A percentile compares a stretch with the other conserved stretches of the same genome.
Evolutionary conservation across 257 asterid species (phyloP).

Genomic region (Avicennia marina): DNA sequence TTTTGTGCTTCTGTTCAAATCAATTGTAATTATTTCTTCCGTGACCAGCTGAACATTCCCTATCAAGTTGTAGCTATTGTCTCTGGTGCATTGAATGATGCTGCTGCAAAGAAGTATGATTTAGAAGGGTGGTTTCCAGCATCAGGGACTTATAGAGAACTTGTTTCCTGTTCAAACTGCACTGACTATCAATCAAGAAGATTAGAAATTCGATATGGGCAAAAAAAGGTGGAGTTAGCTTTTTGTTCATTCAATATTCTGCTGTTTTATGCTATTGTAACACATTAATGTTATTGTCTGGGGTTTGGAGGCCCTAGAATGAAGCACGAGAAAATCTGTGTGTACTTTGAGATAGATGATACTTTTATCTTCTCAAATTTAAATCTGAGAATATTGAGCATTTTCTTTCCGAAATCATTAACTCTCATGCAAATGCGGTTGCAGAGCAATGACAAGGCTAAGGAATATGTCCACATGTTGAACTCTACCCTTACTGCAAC

Average conservation of each 20-base stretch:
- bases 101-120: slow-evolving; percentile 95
- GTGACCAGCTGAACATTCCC: slow-evolving; percentile 69
- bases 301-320: too few relatives aligned
- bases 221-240: slow-evolving; percentile 52
- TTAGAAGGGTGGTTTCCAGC: slow-evolving; percentile 96
- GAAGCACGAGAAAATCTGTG: too few relatives aligned
- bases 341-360: too few relatives aligned
- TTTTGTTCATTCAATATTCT: too few relatives aligned
- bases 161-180: slow-evolving; percentile 95
- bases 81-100: slow-evolving; percentile 91
- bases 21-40: too few relatives aligned
- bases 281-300: too few relatives aligned
- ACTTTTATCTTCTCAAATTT: too few relatives aligned
- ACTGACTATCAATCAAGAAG: slow-evolving; percentile 84
- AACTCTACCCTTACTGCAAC: slow-evolving; percentile 95
- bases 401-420: too few relatives aligned
- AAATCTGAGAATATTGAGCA: too few relatives aligned
- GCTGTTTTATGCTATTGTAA: too few relatives aligned
- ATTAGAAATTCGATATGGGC: slow-evolving; percentile 84
- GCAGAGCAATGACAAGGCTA: slow-evolving; percentile 72
- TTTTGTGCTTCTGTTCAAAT: too few relatives aligned
- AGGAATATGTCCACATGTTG: slow-evolving; percentile 84
- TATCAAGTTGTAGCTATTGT: slow-evolving; percentile 79
- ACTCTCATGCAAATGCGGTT: background rate
- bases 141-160: slow-evolving; percentile 70